A percentile compares a stretch with the other conserved stretches of the same genome.
phyloP scores from a whole-genome alignment of 495 filamentous ascomycete species.

The Xylaria venustula region DNA sequence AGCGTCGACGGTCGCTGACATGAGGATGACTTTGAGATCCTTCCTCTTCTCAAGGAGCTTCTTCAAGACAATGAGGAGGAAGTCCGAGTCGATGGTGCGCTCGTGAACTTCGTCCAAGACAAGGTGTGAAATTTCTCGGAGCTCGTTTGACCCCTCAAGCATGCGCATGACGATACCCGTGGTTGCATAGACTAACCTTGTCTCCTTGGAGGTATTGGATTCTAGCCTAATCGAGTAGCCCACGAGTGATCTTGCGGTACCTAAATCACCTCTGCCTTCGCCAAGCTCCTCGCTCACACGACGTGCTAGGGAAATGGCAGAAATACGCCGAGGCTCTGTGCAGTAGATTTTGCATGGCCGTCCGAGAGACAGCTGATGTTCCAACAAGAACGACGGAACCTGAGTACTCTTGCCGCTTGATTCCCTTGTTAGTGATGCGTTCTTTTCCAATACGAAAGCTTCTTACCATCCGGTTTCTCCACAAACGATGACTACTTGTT shows the following conservation, averaged over 20 bases:
- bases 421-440: conserved; percentile 15
- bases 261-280: conserved; percentile 76
- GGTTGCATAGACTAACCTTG: conserved; percentile 81
- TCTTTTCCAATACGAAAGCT: background rate
- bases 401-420: conserved; percentile 89
- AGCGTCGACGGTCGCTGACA: conserved; percentile 95
- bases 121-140: conserved; percentile 86
- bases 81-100: conserved; percentile 91
- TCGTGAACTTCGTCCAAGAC: conserved; percentile 96
- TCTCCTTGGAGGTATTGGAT: conserved; percentile 75
- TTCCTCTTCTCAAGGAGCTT: conserved; percentile 70
- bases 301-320: conserved; percentile 85
- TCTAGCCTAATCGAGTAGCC: conserved; percentile 94
- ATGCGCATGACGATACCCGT: conserved; percentile 94
- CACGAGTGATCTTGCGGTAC: conserved; percentile 77
- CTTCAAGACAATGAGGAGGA: conserved; percentile 84
- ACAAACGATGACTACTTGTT: conserved; percentile 87
- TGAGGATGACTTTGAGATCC: conserved; percentile 78
- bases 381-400: conserved; percentile 86
- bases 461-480: conserved; percentile 83
- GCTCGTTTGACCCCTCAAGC: conserved; percentile 82
- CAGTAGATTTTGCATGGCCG: conserved; percentile 88
- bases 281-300: conserved; percentile 94
- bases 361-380: conserved; percentile 78
- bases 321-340: conserved; percentile 94